Evolutionary conservation across 805 yeast species (phyloP).

Genomic region (Kodamaea neixiangensis): DNA sequence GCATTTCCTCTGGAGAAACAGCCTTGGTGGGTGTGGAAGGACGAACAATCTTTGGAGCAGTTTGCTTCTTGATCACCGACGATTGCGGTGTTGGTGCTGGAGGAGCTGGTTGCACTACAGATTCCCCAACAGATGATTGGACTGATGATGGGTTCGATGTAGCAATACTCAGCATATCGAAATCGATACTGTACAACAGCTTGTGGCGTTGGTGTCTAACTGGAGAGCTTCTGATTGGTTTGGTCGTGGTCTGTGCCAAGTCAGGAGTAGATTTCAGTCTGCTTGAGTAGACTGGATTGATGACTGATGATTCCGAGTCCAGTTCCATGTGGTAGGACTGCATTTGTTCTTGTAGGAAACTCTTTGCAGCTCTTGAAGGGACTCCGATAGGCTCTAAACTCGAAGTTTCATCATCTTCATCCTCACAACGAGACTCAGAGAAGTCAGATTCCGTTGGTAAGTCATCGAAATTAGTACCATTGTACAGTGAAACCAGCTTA

Average conservation of each 20-base stretch:
- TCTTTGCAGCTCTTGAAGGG: constrained; percentile 34
- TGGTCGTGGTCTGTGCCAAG: constrained; percentile 12
- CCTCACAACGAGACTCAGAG: constrained; percentile 19
- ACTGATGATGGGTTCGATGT: constrained; percentile 9
- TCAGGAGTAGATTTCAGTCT: constrained; percentile 25
- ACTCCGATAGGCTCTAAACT: constrained; percentile 37
- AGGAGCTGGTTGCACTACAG: neutral
- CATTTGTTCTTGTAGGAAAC: constrained; percentile 29
- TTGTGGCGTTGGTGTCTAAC: constrained; percentile 40
- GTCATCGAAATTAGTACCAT: constrained; percentile 31
- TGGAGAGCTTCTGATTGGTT: constrained; percentile 18
- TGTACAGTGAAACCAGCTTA: constrained; percentile 12
- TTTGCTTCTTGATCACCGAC: neutral
- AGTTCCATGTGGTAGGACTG: constrained; percentile 20
- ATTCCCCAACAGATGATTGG: constrained; percentile 1
- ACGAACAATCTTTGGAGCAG: neutral
- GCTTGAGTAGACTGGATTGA: neutral
- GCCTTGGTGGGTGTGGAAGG: neutral
- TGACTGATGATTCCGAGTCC: constrained; percentile 32
- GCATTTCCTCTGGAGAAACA: constrained; percentile 5
- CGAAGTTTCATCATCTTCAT: constrained; percentile 5
- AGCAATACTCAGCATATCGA: constrained; percentile 10
- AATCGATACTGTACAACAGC: constrained; percentile 38
- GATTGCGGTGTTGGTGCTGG: constrained; percentile 7
- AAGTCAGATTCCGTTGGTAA: constrained; percentile 22